Evolutionary conservation across 495 filamentous ascomycete genomes (phyloP), one percentile per base, ranked within the genome.

Genomic region (Elaphomyces granulatus): DNA sequence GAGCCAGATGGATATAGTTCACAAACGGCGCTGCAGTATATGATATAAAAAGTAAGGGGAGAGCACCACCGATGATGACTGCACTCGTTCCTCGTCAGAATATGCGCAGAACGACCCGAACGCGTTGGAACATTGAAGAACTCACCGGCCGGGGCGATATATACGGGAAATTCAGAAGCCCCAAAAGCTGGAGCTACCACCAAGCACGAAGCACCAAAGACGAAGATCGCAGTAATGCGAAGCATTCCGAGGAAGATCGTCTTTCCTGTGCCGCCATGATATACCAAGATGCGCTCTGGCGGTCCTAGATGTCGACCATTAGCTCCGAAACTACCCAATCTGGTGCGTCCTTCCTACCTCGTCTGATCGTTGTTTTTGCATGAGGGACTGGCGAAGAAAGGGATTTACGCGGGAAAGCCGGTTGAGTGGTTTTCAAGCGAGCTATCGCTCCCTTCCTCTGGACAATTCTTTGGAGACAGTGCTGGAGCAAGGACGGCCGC

Each of bases 21-120:
- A 87, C 81, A 48, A 78, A 83, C 6, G 83, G 80, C 3, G 72
- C 63, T 1, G 74, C 74, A 21, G 67, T 73, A 50, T 74, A 80
- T 2, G 67, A 61, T 10, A 85, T 68, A 52, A 78, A 75, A n/a
- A 75, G 19, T 50, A 86, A 60, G 4, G 83, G 84, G 20, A 81
- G 48, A 9, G 76, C 49, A 45, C 80, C 77, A 41, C 65, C 72
- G 34, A 70, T 48, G 18, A 74, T 53, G 15, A 75, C 79, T 82
- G 32, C n/a, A n/a, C n/a, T n/a, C n/a, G n/a, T n/a, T n/a, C n/a
- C n/a, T n/a, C n/a, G n/a, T n/a, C n/a, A n/a, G n/a, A n/a, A n/a
- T n/a, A n/a, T n/a, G n/a, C n/a, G n/a, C n/a, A 38, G 8, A 38
- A 8, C 9, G 9, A 23, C 30, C 9, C 10, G 9, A 15, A 12